Conservation (phyloP, 169 alveolate species). For the Blepharisma undulans region DNA sequence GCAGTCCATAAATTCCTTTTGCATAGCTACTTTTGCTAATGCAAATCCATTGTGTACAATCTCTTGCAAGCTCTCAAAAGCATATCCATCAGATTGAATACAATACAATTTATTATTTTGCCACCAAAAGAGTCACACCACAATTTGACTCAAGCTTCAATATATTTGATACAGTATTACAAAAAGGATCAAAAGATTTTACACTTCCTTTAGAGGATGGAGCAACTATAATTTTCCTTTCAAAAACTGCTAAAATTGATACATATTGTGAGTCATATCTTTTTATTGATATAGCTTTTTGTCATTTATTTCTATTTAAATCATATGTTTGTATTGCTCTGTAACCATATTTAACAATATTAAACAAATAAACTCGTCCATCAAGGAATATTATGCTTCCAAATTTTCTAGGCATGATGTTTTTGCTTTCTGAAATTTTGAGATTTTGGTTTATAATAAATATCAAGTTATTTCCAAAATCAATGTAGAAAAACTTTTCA, state of each 20-base stretch:
- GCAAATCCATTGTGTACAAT: not conserved
- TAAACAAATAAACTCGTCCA: not conserved
- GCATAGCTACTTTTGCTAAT: not conserved
- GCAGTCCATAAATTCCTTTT: not conserved
- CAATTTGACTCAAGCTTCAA: not conserved
- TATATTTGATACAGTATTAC: not conserved
- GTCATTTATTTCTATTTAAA: not conserved
- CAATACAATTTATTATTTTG: not conserved
- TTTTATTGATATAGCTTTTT: not conserved
- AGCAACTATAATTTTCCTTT: not conserved
- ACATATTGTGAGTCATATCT: not conserved
- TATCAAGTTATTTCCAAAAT: not conserved
- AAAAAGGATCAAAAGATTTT: not conserved
- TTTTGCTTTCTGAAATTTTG: not conserved
- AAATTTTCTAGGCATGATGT: not conserved
- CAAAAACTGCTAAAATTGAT: not conserved
- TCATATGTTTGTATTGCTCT: not conserved
- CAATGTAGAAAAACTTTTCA: not conserved
- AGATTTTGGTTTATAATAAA: not conserved
- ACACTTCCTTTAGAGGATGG: not conserved
- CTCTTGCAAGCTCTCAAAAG: not conserved
- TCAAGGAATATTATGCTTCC: not conserved
- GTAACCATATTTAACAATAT: not conserved
- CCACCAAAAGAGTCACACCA: not conserved
- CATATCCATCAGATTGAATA: not conserved